These are phyloP conservation scores for Bjerkandera adusta DNA, from an alignment of 1,284 basidiomycete genomes.

Conservation along the genomic window DNA sequence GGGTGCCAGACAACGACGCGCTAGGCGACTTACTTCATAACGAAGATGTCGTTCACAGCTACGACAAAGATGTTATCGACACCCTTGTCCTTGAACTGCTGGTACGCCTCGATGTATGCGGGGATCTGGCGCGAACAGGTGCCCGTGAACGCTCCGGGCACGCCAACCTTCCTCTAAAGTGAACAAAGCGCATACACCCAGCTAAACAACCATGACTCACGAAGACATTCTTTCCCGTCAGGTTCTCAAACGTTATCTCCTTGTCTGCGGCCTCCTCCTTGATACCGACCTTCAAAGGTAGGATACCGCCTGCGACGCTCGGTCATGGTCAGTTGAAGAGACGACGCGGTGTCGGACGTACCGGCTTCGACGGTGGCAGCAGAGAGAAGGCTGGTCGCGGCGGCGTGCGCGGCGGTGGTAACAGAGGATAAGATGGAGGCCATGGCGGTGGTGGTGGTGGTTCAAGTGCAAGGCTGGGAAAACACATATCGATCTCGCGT, in stretches of 20 bases:
- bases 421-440: conserved; percentile 44
- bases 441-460: conserved; percentile 32
- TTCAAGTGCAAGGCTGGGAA: not conserved
- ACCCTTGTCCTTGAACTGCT: conserved; percentile 68
- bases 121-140: conserved; percentile 56
- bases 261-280: conserved; percentile 55
- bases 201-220: conserved; percentile 37
- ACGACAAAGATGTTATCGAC: conserved; percentile 67
- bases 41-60: conserved; percentile 71
- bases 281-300: conserved; percentile 44
- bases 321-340: not conserved
- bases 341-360: conserved; percentile 3
- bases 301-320: conserved; percentile 16
- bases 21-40: conserved; percentile 46
- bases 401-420: conserved; percentile 52
- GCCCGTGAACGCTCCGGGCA: conserved; percentile 63
- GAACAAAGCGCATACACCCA: not conserved
- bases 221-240: conserved; percentile 69
- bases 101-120: conserved; percentile 58
- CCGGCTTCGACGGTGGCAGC: conserved; percentile 50
- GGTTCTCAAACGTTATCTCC: conserved; percentile 43
- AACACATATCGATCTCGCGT: not conserved
- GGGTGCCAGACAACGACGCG: not conserved
- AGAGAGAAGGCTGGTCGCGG: conserved; percentile 48
- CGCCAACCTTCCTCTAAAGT: conserved; percentile 43